phyloP scores from a whole-genome alignment of 2,329 filamentous ascomycete genomes.

The Ustulina deusta region DNA sequence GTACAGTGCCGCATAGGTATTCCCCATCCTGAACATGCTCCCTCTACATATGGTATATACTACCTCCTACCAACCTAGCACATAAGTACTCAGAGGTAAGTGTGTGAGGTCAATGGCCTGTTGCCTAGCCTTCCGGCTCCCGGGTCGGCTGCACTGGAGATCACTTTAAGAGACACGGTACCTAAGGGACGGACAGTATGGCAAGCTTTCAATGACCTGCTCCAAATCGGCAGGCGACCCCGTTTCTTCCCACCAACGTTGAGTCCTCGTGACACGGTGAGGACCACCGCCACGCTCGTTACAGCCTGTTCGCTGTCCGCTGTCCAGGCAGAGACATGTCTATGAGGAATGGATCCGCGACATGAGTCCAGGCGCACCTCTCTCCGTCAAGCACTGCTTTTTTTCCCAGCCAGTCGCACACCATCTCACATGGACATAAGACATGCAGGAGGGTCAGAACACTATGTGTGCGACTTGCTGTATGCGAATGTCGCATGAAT shows the following conservation, averaged over 20 bases:
- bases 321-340: constrained; percentile 10
- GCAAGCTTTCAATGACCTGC: neutral
- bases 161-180: constrained; percentile 13
- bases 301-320: neutral
- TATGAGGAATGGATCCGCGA: constrained; percentile 7
- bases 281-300: neutral
- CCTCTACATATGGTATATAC: too few relatives aligned
- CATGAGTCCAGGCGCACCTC: constrained; percentile 5
- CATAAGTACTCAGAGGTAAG: too few relatives aligned
- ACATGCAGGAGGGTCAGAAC: constrained; percentile 24
- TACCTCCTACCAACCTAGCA: neutral
- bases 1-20: neutral
- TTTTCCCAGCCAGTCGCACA: constrained; percentile 13
- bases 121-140: constrained; percentile 9
- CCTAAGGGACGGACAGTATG: too few relatives aligned
- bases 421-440: constrained; percentile 38
- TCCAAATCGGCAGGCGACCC: neutral
- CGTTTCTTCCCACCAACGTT: neutral
- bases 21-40: neutral
- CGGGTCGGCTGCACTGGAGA: constrained; percentile 10
- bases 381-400: neutral
- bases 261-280: constrained; percentile 11
- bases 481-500: constrained; percentile 6
- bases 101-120: constrained; percentile 16
- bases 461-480: constrained; percentile 1